Conservation (phyloP, 2,329 filamentous ascomycete species). For the Apiospora saccharicola region DNA sequence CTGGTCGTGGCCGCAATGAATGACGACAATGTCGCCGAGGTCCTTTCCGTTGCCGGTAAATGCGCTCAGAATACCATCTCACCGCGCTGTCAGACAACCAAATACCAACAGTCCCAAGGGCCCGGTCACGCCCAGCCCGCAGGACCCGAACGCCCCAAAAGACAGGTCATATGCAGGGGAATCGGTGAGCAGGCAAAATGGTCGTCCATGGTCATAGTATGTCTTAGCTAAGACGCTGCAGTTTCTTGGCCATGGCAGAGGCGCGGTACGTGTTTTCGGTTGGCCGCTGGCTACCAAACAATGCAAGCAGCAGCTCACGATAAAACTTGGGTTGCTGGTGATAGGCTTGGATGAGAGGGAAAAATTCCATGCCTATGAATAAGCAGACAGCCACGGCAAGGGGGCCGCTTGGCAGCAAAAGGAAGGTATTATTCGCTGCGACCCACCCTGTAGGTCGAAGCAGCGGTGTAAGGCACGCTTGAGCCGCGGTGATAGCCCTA, state of each 20-base stretch:
- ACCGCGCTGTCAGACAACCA: neutral
- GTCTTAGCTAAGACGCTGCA: neutral
- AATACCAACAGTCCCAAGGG: neutral
- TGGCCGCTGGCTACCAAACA: neutral
- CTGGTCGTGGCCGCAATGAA: neutral
- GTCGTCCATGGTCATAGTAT: neutral
- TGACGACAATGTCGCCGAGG: neutral
- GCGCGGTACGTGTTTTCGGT: neutral
- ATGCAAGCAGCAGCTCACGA: neutral
- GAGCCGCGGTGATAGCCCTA: conserved; percentile 17
- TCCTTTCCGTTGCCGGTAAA: neutral
- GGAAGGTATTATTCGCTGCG: conserved; percentile 7
- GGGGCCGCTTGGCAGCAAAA: neutral
- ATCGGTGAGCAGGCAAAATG: neutral
- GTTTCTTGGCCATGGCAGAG: neutral
- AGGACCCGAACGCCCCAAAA: neutral
- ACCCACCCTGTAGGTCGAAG: conserved; percentile 13
- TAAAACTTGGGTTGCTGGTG: neutral
- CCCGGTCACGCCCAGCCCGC: neutral
- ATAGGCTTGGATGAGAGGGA: neutral
- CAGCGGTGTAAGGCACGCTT: conserved; percentile 10
- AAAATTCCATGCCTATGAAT: neutral
- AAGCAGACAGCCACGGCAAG: conserved; percentile 5
- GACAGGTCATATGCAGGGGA: neutral
- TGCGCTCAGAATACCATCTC: neutral